These are phyloP conservation scores for Beauveria pseudobassiana DNA, from an alignment of 2,329 filamentous ascomycete genomes.

Conservation along the genomic window DNA sequence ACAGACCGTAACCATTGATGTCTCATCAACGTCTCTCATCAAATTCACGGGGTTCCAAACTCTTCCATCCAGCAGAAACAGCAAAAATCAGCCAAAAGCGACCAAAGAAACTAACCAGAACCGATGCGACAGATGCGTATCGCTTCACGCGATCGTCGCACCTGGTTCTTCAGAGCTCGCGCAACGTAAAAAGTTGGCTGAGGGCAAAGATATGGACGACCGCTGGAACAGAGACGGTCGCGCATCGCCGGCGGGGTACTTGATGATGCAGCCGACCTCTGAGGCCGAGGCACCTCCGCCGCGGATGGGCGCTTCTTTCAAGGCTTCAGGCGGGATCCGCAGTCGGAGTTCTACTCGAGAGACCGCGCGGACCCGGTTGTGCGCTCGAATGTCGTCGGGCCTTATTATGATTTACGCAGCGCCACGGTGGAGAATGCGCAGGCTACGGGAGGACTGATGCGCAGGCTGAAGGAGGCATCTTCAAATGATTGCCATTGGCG, in stretches of 20 bases:
- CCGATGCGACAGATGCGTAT: not conserved
- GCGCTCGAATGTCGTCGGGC: not conserved
- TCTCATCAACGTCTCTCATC: not conserved
- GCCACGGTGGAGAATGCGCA: conserved; percentile 9
- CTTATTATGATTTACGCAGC: conserved; percentile 9
- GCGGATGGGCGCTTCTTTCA: conserved; percentile 5
- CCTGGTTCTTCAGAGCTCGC: not conserved
- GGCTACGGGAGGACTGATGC: conserved; percentile 6
- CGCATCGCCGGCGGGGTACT: not conserved
- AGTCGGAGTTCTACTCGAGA: conserved; percentile 2
- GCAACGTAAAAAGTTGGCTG: not conserved
- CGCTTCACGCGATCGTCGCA: not conserved
- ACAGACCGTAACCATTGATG: not conserved
- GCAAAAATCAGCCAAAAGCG: no score
- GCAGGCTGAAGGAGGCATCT: conserved; percentile 62
- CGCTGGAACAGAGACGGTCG: not conserved
- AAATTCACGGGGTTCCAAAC: not conserved
- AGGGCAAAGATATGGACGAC: not conserved
- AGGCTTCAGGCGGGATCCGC: conserved; percentile 7
- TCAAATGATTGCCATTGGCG: conserved; percentile 89
- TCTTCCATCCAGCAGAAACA: not conserved
- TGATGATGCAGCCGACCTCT: not conserved
- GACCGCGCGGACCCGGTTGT: not conserved
- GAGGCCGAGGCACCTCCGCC: not conserved
- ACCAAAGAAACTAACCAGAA: not conserved